Conservation (phyloP, 2,329 filamentous ascomycete genomes). For the Talaromyces rugulosus region DNA sequence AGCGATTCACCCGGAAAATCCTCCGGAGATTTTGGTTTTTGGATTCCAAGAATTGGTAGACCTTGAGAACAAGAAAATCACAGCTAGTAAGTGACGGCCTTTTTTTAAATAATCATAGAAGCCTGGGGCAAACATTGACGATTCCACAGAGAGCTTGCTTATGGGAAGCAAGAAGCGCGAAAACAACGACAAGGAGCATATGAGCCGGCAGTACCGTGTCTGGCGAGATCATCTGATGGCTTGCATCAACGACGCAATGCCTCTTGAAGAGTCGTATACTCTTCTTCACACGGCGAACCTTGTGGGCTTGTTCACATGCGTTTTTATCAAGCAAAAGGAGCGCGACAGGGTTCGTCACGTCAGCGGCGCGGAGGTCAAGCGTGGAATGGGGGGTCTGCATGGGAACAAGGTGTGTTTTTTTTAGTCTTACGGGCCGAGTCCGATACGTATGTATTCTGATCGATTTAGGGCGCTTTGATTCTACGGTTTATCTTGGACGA, state of each 20-base stretch:
- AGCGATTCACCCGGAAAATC: conserved; percentile 68
- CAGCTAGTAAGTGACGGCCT: conserved; percentile 62
- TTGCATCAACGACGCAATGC: conserved; percentile 78
- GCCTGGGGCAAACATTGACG: background rate
- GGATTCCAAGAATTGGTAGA: conserved; percentile 99
- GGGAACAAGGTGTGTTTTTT: conserved; percentile 70
- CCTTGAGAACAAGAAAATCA: conserved; percentile 93
- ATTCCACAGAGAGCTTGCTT: conserved; percentile 69
- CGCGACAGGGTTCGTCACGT: conserved; percentile 73
- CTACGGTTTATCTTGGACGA: conserved; percentile 93
- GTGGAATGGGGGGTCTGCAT: conserved; percentile 90
- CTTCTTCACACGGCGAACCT: conserved; percentile 84
- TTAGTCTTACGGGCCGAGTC: too few relatives aligned
- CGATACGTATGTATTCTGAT: background rate
- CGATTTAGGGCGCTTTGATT: conserved; percentile 69
- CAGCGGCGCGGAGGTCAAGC: conserved; percentile 79
- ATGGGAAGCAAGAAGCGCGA: conserved; percentile 78
- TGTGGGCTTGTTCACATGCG: conserved; percentile 91
- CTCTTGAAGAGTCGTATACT: conserved; percentile 70
- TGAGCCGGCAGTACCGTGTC: conserved; percentile 95
- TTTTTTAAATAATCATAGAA: background rate
- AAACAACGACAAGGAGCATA: conserved; percentile 71
- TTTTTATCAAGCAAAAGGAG: conserved; percentile 83
- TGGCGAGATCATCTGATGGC: conserved; percentile 89
- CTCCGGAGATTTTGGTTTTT: conserved; percentile 88